Conservation (phyloP, 2,329 filamentous ascomycete genomes). For the Hypoxylon sp. region DNA sequence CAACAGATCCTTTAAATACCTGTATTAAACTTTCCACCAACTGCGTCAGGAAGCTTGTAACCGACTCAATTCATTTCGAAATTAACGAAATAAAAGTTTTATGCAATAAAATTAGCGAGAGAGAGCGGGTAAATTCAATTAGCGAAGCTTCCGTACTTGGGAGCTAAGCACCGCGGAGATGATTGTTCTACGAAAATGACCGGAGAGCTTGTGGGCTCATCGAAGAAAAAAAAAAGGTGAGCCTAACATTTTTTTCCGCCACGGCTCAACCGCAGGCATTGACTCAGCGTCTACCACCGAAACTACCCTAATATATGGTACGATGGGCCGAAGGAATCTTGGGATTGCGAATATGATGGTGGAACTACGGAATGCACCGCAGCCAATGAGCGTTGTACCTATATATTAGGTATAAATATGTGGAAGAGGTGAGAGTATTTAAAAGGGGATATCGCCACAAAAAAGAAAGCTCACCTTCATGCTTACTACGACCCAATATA, state of each 20-base stretch:
- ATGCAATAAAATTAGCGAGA: slow-evolving; percentile 11
- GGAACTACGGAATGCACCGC: background rate
- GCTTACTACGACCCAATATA: slow-evolving; percentile 11
- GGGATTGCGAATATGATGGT: slow-evolving; percentile 9
- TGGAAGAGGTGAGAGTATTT: slow-evolving; percentile 23
- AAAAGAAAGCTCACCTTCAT: background rate
- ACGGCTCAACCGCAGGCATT: slow-evolving; percentile 14
- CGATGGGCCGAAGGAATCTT: slow-evolving; percentile 28
- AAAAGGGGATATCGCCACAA: slow-evolving; percentile 18
- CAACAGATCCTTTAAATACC: background rate
- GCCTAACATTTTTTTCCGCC: slow-evolving; percentile 18
- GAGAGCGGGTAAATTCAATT: slow-evolving; percentile 10
- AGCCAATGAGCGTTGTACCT: slow-evolving; percentile 25
- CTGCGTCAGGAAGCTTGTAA: background rate
- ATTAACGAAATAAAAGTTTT: background rate
- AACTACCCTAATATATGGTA: slow-evolving; percentile 20
- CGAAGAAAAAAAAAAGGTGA: slow-evolving; percentile 10
- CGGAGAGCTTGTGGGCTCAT: slow-evolving; percentile 35
- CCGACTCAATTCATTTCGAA: slow-evolving; percentile 2
- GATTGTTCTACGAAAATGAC: slow-evolving; percentile 36
- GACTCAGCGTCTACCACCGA: slow-evolving; percentile 31
- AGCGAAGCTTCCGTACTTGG: slow-evolving; percentile 14
- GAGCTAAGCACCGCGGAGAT: slow-evolving; percentile 40
- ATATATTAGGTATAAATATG: slow-evolving; percentile 3
- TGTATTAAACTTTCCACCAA: background rate